Conservation (phyloP, 805 yeast species). For the Starmerella stigmatis region DNA sequence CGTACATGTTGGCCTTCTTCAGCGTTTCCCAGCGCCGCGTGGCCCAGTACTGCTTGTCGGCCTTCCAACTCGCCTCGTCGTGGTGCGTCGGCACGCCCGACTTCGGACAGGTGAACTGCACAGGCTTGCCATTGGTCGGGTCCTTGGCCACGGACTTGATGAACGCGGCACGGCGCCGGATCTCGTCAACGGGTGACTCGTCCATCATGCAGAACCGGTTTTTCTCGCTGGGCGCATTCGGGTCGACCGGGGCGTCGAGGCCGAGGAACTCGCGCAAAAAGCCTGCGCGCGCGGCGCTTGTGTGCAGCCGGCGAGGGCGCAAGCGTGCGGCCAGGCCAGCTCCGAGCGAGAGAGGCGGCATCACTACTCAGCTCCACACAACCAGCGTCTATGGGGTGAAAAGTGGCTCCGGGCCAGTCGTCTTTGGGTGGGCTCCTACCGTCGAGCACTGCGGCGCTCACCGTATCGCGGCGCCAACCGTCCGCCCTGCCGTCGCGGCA, state of each 20-base stretch:
- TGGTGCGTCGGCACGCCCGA: conserved; percentile 97
- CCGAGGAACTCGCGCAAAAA: conserved; percentile 24
- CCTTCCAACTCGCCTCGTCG: conserved; percentile 77
- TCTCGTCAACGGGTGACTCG: conserved; percentile 75
- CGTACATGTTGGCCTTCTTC: conserved; percentile 81
- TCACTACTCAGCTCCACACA: neutral
- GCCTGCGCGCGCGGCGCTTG: conserved; percentile 28
- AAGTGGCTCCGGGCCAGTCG: neutral
- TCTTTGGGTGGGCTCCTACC: too few species aligned
- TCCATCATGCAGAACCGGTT: conserved; percentile 85
- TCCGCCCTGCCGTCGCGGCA: too few species aligned
- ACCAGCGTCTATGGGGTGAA: neutral
- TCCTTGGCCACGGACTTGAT: conserved; percentile 81
- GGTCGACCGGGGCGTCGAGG: conserved; percentile 18
- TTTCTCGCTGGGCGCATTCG: conserved; percentile 46
- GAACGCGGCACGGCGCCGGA: conserved; percentile 82
- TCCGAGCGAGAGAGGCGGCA: neutral
- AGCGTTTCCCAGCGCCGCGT: conserved; percentile 58
- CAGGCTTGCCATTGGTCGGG: conserved; percentile 75
- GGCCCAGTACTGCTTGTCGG: conserved; percentile 61
- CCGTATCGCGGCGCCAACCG: neutral
- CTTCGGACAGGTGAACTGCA: conserved; percentile 77
- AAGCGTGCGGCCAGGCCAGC: neutral
- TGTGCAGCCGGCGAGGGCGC: conserved; percentile 26
- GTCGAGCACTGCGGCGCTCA: too few species aligned